These are phyloP conservation scores for Pisolithus orientalis DNA, from an alignment of 768 basidiomycete species.

Conservation along the genomic window DNA sequence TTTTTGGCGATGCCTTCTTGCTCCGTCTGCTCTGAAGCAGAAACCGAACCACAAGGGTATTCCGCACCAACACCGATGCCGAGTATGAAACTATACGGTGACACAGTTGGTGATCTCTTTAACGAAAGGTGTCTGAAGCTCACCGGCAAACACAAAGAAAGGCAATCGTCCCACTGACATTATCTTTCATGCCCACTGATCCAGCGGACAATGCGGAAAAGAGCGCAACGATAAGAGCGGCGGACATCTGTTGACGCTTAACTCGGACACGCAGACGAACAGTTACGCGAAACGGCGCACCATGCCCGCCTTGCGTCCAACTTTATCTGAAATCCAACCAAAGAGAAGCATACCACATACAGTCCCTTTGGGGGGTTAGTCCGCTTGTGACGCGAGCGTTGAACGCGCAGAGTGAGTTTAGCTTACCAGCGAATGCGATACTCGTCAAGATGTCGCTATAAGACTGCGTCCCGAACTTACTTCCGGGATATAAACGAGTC, in stretches of 20 bases:
- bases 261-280: conserved; percentile 2
- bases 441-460: conserved; percentile 61
- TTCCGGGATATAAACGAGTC: conserved; percentile 59
- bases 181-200: conserved; percentile 71
- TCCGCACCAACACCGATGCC: conserved; percentile 87
- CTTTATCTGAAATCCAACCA: conserved; percentile 79
- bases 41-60: conserved; percentile 87
- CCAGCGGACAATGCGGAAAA: conserved; percentile 83
- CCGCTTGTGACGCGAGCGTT: conserved; percentile 60
- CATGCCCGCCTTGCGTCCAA: conserved; percentile 89
- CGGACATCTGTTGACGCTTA: conserved; percentile 52
- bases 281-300: conserved; percentile 30
- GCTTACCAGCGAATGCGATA: conserved; percentile 75
- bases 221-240: conserved; percentile 76
- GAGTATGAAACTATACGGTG: conserved; percentile 59
- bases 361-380: conserved; percentile 67
- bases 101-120: not conserved
- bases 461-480: conserved; percentile 42
- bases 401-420: conserved; percentile 64
- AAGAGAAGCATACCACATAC: conserved; percentile 82
- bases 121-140: conserved; percentile 6
- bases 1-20: conserved; percentile 71
- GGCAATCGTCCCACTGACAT: conserved; percentile 60
- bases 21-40: conserved; percentile 87
- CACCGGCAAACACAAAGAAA: conserved; percentile 80